Percentiles rank a stretch among this genome's conserved stretches.
Evolutionary conservation across 805 yeast species (phyloP).

Genomic region (Yarrowia keelungensis): DNA sequence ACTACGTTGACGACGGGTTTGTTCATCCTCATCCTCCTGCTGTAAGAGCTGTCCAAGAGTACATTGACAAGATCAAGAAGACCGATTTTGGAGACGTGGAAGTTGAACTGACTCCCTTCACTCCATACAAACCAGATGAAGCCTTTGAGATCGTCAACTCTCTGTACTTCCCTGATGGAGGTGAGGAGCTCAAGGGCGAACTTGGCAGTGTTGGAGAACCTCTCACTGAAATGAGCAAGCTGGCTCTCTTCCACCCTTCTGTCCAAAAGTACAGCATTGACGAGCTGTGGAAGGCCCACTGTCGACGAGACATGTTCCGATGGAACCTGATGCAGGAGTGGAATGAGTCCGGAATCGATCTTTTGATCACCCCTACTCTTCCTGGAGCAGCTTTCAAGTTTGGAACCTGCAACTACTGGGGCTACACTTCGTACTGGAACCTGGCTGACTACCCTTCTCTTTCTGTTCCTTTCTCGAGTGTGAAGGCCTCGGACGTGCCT

Average conservation of each 20-base stretch:
- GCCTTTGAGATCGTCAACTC: background rate
- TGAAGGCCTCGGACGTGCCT: background rate
- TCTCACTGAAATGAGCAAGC: background rate
- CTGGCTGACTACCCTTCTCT: background rate
- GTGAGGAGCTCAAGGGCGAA: background rate
- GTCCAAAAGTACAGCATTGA: background rate
- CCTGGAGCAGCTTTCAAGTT: slow-evolving; percentile 10
- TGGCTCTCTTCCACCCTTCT: background rate
- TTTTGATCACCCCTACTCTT: background rate
- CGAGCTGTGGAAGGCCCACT: background rate
- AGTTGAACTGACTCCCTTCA: background rate
- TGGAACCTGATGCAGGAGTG: slow-evolving; percentile 2
- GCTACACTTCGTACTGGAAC: slow-evolving; percentile 4
- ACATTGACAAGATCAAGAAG: background rate
- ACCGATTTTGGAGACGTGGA: background rate
- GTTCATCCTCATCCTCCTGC: slow-evolving; percentile 5
- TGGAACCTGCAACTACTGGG: slow-evolving; percentile 8
- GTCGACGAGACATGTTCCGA: background rate
- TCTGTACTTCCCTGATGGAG: slow-evolving; percentile 4
- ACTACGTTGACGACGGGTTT: slow-evolving; percentile 2
- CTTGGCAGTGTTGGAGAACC: background rate
- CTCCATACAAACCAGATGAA: background rate
- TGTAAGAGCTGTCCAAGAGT: background rate
- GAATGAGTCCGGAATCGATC: background rate
- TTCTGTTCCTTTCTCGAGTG: background rate